Conservation (phyloP, 1,284 basidiomycete genomes). For the Ceratobasidium sp. region DNA sequence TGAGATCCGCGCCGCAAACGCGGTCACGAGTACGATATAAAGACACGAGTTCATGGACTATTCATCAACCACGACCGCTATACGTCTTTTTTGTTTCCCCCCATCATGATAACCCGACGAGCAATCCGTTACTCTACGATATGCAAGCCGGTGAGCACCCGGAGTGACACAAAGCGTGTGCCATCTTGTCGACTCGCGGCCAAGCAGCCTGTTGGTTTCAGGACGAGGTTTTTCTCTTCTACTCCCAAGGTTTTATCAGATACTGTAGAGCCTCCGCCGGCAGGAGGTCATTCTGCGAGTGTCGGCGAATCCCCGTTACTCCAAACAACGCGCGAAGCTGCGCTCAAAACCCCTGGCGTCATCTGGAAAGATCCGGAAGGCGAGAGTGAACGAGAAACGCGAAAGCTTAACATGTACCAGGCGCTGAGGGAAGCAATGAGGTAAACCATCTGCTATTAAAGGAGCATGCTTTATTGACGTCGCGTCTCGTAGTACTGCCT, state of each 20-base stretch:
- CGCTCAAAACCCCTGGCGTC: constrained; percentile 75
- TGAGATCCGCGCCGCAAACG: constrained; percentile 34
- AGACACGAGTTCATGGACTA: background rate
- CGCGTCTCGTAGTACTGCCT: constrained; percentile 63
- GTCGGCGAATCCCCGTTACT: constrained; percentile 70
- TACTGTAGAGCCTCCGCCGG: constrained; percentile 62
- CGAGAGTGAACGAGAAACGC: constrained; percentile 71
- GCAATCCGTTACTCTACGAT: background rate
- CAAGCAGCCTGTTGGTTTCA: background rate
- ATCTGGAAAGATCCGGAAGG: constrained; percentile 68
- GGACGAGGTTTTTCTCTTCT: constrained; percentile 7
- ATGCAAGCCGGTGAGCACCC: constrained; percentile 3
- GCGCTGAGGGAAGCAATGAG: constrained; percentile 88
- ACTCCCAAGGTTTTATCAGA: background rate
- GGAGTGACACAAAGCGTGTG: background rate
- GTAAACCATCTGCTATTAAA: constrained; percentile 52
- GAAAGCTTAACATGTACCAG: constrained; percentile 91
- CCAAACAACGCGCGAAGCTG: constrained; percentile 66
- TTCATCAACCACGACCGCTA: constrained; percentile 9
- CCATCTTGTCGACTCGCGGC: background rate
- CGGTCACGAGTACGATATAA: constrained; percentile 26
- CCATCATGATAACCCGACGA: constrained; percentile 28
- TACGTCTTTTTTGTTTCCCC: background rate
- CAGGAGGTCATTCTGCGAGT: constrained; percentile 75
- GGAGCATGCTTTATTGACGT: constrained; percentile 22